A percentile compares a stretch with the other conserved stretches of the same genome.
Evolutionary conservation across 1,139 yeast species (phyloP).

Genomic region (Scheffersomyces illinoinensis): DNA sequence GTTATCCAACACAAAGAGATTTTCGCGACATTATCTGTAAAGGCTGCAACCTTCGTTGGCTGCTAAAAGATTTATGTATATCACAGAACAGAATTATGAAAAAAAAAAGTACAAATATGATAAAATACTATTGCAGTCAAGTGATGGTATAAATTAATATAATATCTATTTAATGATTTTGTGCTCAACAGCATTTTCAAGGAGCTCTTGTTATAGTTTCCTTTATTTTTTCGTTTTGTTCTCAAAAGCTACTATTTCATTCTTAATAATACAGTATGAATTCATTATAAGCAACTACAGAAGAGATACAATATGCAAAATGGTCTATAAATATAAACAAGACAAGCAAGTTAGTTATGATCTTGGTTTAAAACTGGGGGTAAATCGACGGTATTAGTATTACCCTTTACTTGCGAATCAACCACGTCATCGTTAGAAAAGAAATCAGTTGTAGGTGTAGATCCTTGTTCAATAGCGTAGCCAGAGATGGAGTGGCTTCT

Average conservation of each 20-base stretch:
- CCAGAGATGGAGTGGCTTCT: conserved; percentile 12
- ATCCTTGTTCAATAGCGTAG: conserved; percentile 22
- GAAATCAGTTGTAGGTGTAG: conserved; percentile 37
- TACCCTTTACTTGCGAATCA: not conserved
- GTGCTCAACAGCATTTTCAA: too few relatives aligned
- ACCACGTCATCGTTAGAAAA: conserved; percentile 28
- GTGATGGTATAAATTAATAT: too few relatives aligned
- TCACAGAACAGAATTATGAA: not conserved
- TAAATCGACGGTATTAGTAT: conserved; percentile 2
- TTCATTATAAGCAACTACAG: conserved; percentile 17
- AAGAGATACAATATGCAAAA: not conserved
- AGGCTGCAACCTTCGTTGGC: not conserved
- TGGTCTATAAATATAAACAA: conserved; percentile 6
- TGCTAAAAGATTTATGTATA: not conserved
- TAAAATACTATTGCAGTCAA: too few relatives aligned
- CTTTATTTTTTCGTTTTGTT: too few relatives aligned
- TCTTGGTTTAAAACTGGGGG: not conserved
- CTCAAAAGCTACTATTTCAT: conserved; percentile 8
- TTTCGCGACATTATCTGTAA: not conserved
- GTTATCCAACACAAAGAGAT: not conserved
- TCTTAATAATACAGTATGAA: conserved; percentile 9
- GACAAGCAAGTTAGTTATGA: not conserved
- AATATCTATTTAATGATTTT: too few relatives aligned
- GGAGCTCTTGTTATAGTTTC: too few relatives aligned
- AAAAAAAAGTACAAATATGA: too few relatives aligned